Conservation (phyloP, 2,329 filamentous ascomycete species). For the Aspergillus luchuensis region DNA sequence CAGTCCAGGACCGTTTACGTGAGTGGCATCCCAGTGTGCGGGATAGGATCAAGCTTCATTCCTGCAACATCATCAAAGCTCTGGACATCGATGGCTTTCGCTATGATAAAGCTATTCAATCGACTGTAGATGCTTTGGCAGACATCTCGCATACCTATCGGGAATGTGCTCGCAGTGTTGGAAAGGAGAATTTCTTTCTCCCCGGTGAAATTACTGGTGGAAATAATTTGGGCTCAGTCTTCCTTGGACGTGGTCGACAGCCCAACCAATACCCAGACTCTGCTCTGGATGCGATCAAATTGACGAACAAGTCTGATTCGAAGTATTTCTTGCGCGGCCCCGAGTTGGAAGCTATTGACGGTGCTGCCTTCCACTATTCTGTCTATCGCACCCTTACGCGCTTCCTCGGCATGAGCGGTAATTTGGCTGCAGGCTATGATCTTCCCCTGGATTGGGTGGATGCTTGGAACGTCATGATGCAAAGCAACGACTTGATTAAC, state of each 20-base stretch:
- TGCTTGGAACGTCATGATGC: slow-evolving; percentile 59
- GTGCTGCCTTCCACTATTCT: slow-evolving; percentile 65
- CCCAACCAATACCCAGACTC: slow-evolving; percentile 55
- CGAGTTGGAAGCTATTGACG: slow-evolving; percentile 58
- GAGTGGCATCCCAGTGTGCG: slow-evolving; percentile 64
- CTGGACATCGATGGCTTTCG: slow-evolving; percentile 69
- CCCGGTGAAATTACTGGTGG: slow-evolving; percentile 66
- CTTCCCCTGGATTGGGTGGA: slow-evolving; percentile 57
- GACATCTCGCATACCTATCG: slow-evolving; percentile 61
- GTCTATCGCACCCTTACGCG: slow-evolving; percentile 64
- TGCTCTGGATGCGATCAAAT: slow-evolving; percentile 50
- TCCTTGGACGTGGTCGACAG: slow-evolving; percentile 63
- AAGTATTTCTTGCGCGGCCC: slow-evolving; percentile 56
- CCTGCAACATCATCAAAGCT: slow-evolving; percentile 63
- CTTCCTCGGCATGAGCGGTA: slow-evolving; percentile 63
- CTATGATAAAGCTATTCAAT: slow-evolving; percentile 67
- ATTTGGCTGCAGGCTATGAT: slow-evolving; percentile 57
- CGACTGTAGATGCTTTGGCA: slow-evolving; percentile 63
- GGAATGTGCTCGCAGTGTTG: slow-evolving; percentile 57
- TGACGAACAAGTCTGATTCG: slow-evolving; percentile 48
- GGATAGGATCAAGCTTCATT: slow-evolving; percentile 61
- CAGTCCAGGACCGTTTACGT: slow-evolving; percentile 66
- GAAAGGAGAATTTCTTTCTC: slow-evolving; percentile 66
- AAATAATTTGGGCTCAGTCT: slow-evolving; percentile 62
- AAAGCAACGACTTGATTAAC: slow-evolving; percentile 63